These are phyloP conservation scores for Capronia epimyces DNA, from an alignment of 2,329 filamentous ascomycete genomes.

Conservation along the genomic window DNA sequence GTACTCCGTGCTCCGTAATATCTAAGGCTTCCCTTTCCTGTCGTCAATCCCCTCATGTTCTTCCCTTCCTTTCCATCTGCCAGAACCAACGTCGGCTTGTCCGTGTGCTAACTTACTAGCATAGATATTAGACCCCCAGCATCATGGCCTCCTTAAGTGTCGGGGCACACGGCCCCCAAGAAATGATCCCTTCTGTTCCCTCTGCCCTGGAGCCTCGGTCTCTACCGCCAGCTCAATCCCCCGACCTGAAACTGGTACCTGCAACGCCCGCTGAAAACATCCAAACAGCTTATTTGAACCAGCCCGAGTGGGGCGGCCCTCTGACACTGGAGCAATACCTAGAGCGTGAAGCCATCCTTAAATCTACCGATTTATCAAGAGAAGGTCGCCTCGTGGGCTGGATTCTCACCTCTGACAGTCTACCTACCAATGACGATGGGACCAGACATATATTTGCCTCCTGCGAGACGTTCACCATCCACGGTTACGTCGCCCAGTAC, in stretches of 20 bases:
- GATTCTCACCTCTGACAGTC: constrained; percentile 50
- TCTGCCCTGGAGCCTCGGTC: constrained; percentile 32
- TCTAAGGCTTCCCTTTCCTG: too few species aligned
- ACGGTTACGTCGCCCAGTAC: constrained; percentile 38
- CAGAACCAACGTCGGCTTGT: too few species aligned
- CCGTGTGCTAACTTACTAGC: too few species aligned
- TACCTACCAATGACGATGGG: constrained; percentile 34
- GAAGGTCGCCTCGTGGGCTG: constrained; percentile 55
- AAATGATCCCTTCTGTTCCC: constrained; percentile 9
- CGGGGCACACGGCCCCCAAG: background rate
- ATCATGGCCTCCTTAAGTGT: constrained; percentile 10
- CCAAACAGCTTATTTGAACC: constrained; percentile 51
- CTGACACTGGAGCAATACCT: constrained; percentile 53
- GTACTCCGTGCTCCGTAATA: too few species aligned
- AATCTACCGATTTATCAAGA: constrained; percentile 47
- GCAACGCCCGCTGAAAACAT: constrained; percentile 52
- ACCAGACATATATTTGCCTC: constrained; percentile 49
- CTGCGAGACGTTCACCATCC: constrained; percentile 52
- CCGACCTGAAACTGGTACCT: constrained; percentile 49
- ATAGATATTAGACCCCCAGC: background rate
- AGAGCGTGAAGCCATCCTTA: constrained; percentile 51
- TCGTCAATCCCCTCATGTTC: too few species aligned
- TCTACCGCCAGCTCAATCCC: constrained; percentile 47
- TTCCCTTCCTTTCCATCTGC: too few species aligned
- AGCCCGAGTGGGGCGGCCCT: constrained; percentile 53